Evolutionary conservation across 2,329 filamentous ascomycete species (phyloP).

Genomic region (Aspergillus sp.): DNA sequence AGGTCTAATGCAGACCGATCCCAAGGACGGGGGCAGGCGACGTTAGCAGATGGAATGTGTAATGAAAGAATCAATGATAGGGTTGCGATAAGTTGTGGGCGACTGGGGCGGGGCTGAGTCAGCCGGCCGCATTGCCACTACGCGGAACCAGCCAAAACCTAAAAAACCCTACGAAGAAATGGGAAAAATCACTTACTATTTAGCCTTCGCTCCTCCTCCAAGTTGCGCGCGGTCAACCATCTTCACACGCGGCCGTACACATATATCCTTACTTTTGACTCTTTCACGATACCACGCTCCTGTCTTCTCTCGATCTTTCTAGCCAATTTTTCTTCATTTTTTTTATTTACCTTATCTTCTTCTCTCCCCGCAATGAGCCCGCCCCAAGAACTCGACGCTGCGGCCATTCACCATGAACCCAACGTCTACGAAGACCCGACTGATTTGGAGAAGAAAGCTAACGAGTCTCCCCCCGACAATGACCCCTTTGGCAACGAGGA

Average conservation of each 20-base stretch:
- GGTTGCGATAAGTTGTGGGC: neutral
- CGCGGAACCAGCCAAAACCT: neutral
- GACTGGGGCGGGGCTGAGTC: neutral
- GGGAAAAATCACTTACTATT: neutral
- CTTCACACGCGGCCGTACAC: neutral
- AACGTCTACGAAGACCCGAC: neutral
- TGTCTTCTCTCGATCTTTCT: too few relatives aligned
- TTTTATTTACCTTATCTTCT: neutral
- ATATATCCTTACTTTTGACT: neutral
- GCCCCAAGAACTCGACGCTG: conserved; percentile 2
- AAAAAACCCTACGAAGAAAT: neutral
- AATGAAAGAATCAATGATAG: neutral
- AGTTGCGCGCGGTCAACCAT: neutral
- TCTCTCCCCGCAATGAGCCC: conserved; percentile 3
- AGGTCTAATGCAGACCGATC: neutral
- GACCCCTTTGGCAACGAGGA: conserved; percentile 43
- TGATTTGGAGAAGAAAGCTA: conserved; percentile 14
- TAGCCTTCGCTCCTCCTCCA: neutral
- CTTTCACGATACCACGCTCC: neutral
- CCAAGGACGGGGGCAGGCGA: neutral
- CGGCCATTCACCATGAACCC: conserved; percentile 3
- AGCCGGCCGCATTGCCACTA: neutral
- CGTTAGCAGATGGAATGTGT: neutral
- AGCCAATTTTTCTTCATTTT: too few relatives aligned
- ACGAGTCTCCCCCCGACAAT: conserved; percentile 6